These are phyloP conservation scores for Agrostemma githago DNA, from an alignment of 148 eudicot species.

Conservation along the genomic window DNA sequence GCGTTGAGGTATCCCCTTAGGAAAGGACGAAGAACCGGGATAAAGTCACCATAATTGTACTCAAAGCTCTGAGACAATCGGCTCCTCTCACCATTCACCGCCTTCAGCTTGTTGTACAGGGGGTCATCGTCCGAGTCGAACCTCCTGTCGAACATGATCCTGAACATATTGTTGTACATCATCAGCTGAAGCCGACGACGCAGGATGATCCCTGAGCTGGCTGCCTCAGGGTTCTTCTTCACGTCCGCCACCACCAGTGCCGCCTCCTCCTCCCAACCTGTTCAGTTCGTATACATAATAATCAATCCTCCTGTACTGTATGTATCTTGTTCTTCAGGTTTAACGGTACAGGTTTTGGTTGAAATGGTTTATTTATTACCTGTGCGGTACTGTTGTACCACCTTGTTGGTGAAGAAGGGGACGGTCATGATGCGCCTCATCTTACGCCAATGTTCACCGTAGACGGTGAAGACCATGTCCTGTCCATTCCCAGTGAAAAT, in stretches of 20 bases:
- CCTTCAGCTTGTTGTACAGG: constrained; percentile 56
- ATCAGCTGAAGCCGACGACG: constrained; percentile 57
- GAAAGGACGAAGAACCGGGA: constrained; percentile 73
- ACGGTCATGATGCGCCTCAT: constrained; percentile 86
- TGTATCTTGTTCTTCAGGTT: no score
- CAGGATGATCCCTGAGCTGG: constrained; percentile 51
- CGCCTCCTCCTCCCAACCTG: constrained; percentile 77
- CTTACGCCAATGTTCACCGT: constrained; percentile 87
- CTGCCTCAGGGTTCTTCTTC: constrained; percentile 46
- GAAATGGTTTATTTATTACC: no score
- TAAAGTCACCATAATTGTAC: constrained; percentile 82
- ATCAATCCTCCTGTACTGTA: no score
- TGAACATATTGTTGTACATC: constrained; percentile 81
- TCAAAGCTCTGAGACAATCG: constrained; percentile 83
- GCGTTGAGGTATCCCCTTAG: constrained; percentile 65
- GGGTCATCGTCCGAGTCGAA: constrained; percentile 70
- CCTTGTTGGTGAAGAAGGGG: constrained; percentile 78
- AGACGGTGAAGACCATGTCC: constrained; percentile 78
- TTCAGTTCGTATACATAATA: no score
- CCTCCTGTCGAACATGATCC: constrained; percentile 68
- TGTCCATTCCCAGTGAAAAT: constrained; percentile 79
- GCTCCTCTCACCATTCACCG: constrained; percentile 75
- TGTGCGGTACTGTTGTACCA: constrained; percentile 59
- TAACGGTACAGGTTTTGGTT: no score
- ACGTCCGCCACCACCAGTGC: constrained; percentile 57